Percentiles rank a stretch among this genome's conserved stretches.
Conservation (phyloP, 2,329 filamentous ascomycete species). For the Exutisphaerella laricina region DNA sequence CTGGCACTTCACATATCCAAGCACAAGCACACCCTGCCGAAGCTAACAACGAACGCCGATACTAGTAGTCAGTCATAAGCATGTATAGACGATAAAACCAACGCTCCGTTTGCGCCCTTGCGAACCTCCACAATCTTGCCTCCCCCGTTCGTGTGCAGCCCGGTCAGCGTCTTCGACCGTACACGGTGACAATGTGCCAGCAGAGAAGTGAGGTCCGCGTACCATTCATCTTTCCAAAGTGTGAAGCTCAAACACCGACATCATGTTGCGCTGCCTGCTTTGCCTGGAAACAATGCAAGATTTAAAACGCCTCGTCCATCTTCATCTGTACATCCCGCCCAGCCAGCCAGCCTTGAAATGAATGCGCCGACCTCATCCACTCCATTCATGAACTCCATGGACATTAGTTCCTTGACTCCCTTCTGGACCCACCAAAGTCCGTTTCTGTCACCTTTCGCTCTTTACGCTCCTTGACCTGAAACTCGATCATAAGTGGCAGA, state of each 20-base stretch:
- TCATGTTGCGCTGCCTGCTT: constrained; percentile 8
- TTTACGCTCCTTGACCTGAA: constrained; percentile 81
- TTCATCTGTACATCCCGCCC: constrained; percentile 8
- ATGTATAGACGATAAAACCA: too few relatives aligned
- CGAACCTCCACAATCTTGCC: too few relatives aligned
- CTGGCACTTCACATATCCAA: too few relatives aligned
- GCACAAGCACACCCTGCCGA: too few relatives aligned
- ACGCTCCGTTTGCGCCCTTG: too few relatives aligned
- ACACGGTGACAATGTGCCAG: too few relatives aligned
- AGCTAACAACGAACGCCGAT: too few relatives aligned
- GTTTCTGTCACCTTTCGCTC: constrained; percentile 45
- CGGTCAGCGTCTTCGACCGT: too few relatives aligned
- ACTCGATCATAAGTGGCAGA: constrained; percentile 81
- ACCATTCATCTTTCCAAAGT: constrained; percentile 2
- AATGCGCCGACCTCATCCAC: constrained; percentile 1
- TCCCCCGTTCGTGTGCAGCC: too few relatives aligned
- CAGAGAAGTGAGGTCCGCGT: too few relatives aligned
- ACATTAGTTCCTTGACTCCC: constrained; percentile 18
- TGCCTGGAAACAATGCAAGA: constrained; percentile 8
- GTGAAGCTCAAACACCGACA: background rate
- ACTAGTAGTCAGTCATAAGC: too few relatives aligned
- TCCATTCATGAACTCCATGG: constrained; percentile 5
- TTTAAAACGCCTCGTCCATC: constrained; percentile 2
- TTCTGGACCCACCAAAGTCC: constrained; percentile 29
- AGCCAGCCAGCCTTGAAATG: too few relatives aligned